phyloP scores from a whole-genome alignment of 2,329 filamentous ascomycete species.

The Aureobasidium sp. region DNA sequence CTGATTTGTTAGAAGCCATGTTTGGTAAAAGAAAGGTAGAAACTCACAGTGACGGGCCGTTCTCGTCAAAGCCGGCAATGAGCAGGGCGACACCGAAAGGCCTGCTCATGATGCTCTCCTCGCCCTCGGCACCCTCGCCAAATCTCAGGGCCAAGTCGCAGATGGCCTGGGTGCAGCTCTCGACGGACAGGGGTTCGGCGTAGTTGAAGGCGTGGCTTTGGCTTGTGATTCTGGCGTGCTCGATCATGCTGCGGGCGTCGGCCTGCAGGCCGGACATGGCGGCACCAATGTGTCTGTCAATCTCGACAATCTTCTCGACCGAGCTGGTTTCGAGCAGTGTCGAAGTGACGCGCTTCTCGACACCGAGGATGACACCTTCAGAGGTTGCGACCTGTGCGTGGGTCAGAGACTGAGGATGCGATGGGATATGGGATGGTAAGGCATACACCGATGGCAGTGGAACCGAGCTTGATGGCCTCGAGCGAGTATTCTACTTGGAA shows the following conservation, averaged over 20 bases:
- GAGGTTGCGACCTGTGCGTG: constrained; percentile 67
- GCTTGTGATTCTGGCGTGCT: constrained; percentile 95
- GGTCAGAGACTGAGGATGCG: constrained; percentile 3
- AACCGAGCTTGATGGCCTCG: constrained; percentile 98
- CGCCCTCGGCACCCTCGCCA: constrained; percentile 88
- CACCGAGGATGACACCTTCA: constrained; percentile 90
- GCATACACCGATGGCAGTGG: constrained; percentile 86
- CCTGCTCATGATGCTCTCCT: constrained; percentile 93
- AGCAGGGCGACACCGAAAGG: constrained; percentile 94
- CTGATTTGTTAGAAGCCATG: constrained; percentile 31
- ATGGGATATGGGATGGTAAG: neutral
- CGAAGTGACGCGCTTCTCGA: constrained; percentile 98
- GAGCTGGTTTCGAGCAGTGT: constrained; percentile 95
- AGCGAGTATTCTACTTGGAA: constrained; percentile 99
- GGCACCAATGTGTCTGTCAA: constrained; percentile 97
- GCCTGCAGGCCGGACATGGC: constrained; percentile 98
- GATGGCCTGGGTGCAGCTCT: constrained; percentile 98
- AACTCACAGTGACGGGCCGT: constrained; percentile 77
- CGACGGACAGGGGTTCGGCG: constrained; percentile 86
- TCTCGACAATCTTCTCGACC: constrained; percentile 99
- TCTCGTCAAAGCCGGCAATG: constrained; percentile 95
- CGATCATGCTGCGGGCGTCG: constrained; percentile 94
- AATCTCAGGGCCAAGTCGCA: constrained; percentile 95
- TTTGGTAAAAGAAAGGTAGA: neutral
- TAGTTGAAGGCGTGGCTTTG: constrained; percentile 98